These are phyloP conservation scores for Clausena lansium DNA, from an alignment of 345 rosid genomes.

Conservation along the genomic window DNA sequence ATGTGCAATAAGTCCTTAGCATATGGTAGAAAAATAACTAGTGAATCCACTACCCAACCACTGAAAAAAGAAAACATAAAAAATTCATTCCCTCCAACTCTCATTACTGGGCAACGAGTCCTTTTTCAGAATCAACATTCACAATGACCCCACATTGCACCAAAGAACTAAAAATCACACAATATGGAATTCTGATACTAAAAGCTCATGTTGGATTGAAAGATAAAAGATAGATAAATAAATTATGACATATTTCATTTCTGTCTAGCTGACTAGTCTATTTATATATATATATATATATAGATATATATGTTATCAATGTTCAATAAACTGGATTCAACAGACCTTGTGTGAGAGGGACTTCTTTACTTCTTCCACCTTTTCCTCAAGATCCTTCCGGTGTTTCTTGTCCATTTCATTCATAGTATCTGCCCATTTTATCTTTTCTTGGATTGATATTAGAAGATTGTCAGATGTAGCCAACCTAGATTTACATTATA, in stretches of 20 bases:
- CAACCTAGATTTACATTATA: constrained; percentile 54
- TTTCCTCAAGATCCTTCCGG: constrained; percentile 73
- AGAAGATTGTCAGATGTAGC: constrained; percentile 82
- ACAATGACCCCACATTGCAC: not conserved
- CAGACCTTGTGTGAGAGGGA: constrained; percentile 87
- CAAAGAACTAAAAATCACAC: not conserved
- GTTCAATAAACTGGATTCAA: constrained; percentile 42
- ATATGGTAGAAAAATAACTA: not conserved
- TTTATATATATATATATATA: no score
- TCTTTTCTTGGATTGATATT: constrained; percentile 85
- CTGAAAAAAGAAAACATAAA: no score
- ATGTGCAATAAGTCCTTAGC: not conserved
- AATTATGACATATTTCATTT: not conserved
- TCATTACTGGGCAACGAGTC: not conserved
- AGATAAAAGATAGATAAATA: not conserved
- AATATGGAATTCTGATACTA: not conserved
- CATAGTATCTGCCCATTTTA: constrained; percentile 98
- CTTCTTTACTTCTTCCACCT: constrained; percentile 82
- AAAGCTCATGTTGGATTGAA: not conserved
- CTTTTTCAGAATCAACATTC: not conserved
- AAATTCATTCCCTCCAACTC: not conserved
- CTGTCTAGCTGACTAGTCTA: not conserved
- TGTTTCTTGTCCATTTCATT: constrained; percentile 84
- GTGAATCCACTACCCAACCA: not conserved
- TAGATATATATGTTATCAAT: not conserved